These are phyloP conservation scores for Neofusicoccum laricinum DNA, from an alignment of 2,329 filamentous ascomycete species.

Conservation along the genomic window DNA sequence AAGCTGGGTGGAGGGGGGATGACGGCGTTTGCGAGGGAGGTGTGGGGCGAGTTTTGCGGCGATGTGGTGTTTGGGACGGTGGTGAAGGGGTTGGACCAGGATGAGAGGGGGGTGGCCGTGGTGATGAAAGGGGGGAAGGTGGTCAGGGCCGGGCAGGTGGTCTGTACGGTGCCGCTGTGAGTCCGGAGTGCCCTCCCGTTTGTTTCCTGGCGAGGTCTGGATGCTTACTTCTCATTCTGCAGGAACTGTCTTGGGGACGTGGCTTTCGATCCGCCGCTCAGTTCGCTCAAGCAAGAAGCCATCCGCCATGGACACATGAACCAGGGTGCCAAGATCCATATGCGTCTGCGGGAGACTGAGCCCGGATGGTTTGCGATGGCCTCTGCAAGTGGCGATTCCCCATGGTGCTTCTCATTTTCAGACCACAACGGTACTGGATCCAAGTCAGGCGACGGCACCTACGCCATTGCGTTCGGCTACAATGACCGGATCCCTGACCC, in stretches of 20 bases:
- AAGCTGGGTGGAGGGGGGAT: constrained; percentile 21
- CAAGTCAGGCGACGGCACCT: neutral
- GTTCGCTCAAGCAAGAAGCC: constrained; percentile 23
- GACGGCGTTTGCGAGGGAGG: constrained; percentile 21
- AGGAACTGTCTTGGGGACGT: constrained; percentile 21
- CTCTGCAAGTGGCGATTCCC: constrained; percentile 1
- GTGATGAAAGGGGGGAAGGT: neutral
- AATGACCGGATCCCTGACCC: constrained; percentile 13
- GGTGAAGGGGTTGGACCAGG: constrained; percentile 16
- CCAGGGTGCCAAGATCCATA: constrained; percentile 28
- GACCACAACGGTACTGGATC: constrained; percentile 13
- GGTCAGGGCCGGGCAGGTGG: neutral
- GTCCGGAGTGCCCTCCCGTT: neutral
- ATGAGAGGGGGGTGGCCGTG: neutral
- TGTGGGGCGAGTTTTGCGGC: neutral
- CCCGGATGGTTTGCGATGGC: neutral
- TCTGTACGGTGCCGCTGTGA: neutral
- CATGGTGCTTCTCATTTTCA: constrained; percentile 13
- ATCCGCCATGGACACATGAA: constrained; percentile 28
- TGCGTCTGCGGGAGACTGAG: neutral
- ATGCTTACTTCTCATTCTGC: constrained; percentile 8
- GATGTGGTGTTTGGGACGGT: neutral
- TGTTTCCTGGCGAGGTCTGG: neutral
- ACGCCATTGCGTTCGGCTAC: constrained; percentile 16
- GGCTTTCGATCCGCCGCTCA: constrained; percentile 27